A percentile compares a stretch with the other conserved stretches of the same genome.
phyloP scores from a whole-genome alignment of 1,139 yeast genomes.

The Candida tetrigidarum region DNA sequence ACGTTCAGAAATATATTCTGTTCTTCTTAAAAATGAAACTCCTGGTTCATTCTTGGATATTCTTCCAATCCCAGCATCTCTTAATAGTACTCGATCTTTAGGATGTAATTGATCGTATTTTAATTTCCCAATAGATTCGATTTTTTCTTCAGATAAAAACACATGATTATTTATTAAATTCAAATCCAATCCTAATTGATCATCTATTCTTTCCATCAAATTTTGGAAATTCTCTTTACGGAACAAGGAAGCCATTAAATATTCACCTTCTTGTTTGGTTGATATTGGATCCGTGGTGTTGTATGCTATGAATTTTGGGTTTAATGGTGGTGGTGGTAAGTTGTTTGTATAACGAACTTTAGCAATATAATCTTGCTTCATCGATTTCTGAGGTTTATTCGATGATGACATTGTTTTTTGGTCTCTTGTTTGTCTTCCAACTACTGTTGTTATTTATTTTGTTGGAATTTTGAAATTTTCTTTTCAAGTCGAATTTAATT shows the following conservation, averaged over 20 bases:
- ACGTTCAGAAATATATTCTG: slow-evolving; percentile 78
- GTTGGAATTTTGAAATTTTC: slow-evolving; percentile 2
- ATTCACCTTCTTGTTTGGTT: slow-evolving; percentile 57
- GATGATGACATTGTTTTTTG: slow-evolving; percentile 23
- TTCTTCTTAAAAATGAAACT: slow-evolving; percentile 89
- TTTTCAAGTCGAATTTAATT: neutral
- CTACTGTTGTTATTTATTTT: neutral
- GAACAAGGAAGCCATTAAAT: slow-evolving; percentile 72
- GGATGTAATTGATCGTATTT: slow-evolving; percentile 56
- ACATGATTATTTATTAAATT: slow-evolving; percentile 74
- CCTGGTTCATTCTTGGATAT: slow-evolving; percentile 57
- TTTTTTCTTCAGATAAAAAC: slow-evolving; percentile 52
- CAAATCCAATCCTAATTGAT: slow-evolving; percentile 76
- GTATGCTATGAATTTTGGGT: slow-evolving; percentile 79
- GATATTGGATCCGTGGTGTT: slow-evolving; percentile 43
- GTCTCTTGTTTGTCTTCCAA: too few relatives aligned
- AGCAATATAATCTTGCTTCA: slow-evolving; percentile 87
- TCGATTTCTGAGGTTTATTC: slow-evolving; percentile 34
- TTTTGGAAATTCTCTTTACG: slow-evolving; percentile 74
- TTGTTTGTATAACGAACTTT: slow-evolving; percentile 84
- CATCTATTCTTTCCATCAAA: slow-evolving; percentile 69
- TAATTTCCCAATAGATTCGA: slow-evolving; percentile 25
- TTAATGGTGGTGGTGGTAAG: slow-evolving; percentile 92
- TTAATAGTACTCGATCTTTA: slow-evolving; percentile 72
- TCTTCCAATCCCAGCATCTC: slow-evolving; percentile 70